These are phyloP conservation scores for Nannochloris sp. DNA, from an alignment of 139 green algal genomes.

Conservation along the genomic window DNA sequence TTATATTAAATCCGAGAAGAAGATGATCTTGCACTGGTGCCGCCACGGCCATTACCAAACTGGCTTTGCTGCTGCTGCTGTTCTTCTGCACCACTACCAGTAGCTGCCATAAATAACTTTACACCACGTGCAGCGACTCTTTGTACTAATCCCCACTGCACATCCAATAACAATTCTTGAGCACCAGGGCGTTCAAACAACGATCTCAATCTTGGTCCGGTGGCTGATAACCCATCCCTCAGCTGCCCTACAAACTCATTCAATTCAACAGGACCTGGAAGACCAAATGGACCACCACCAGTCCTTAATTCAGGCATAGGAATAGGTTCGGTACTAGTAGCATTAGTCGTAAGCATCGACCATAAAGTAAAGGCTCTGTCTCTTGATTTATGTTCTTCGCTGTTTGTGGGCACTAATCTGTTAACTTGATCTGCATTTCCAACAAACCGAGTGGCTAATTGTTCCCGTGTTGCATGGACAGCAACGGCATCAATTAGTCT, in stretches of 20 bases:
- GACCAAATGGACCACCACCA: neutral
- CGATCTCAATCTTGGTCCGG: slow-evolving; percentile 31
- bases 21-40: no score
- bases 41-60: neutral
- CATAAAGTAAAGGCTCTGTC: slow-evolving; percentile 43
- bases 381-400: slow-evolving; percentile 33
- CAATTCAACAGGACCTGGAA: slow-evolving; percentile 31
- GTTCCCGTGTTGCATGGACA: neutral
- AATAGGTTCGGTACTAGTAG: neutral
- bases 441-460: slow-evolving; percentile 13
- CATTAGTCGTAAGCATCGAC: slow-evolving; percentile 1
- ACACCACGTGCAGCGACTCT: slow-evolving; percentile 61
- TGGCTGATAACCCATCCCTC: slow-evolving; percentile 1
- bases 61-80: neutral
- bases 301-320: slow-evolving; percentile 6
- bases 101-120: slow-evolving; percentile 58
- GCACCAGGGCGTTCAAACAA: slow-evolving; percentile 48
- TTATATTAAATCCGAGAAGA: no score
- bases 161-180: slow-evolving; percentile 44
- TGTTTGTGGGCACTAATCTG: slow-evolving; percentile 46
- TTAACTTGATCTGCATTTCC: slow-evolving; percentile 29
- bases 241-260: slow-evolving; percentile 25
- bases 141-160: slow-evolving; percentile 47
- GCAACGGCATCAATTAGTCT: slow-evolving; percentile 56
- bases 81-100: neutral